A percentile compares a stretch with the other conserved stretches of the same genome.
Conservation (phyloP, 2,329 filamentous ascomycete genomes). For the Arthroderma uncinatum region DNA sequence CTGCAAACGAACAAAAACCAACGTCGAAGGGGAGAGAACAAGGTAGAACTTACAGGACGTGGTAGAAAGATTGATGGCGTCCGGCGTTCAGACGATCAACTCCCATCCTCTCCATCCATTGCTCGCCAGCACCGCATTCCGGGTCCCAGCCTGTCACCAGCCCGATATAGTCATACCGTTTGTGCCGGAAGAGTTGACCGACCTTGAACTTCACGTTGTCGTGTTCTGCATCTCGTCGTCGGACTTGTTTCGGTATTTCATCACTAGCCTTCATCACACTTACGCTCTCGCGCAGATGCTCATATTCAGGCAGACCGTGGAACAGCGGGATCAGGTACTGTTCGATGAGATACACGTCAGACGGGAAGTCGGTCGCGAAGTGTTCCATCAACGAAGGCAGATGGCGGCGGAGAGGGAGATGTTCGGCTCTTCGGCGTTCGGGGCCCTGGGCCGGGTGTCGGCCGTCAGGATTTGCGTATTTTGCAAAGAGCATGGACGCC, state of each 20-base stretch:
- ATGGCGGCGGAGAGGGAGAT: constrained; percentile 48
- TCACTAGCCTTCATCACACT: constrained; percentile 48
- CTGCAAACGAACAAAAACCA: too few relatives aligned
- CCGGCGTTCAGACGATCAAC: constrained; percentile 51
- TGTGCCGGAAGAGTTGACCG: constrained; percentile 76
- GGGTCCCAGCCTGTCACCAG: constrained; percentile 81
- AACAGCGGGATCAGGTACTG: constrained; percentile 56
- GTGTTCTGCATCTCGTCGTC: constrained; percentile 25
- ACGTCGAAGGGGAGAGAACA: constrained; percentile 14
- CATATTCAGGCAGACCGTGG: constrained; percentile 41
- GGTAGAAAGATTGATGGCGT: constrained; percentile 64
- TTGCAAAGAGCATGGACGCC: constrained; percentile 50
- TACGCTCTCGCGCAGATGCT: constrained; percentile 43
- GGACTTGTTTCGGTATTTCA: constrained; percentile 42
- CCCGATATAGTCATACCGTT: constrained; percentile 65
- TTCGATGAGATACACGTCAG: constrained; percentile 61
- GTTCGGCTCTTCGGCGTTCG: constrained; percentile 27
- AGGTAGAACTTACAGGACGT: constrained; percentile 60
- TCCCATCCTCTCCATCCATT: constrained; percentile 53
- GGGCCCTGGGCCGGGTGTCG: not conserved
- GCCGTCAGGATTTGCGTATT: constrained; percentile 19
- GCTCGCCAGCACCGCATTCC: constrained; percentile 47
- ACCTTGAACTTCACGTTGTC: constrained; percentile 54
- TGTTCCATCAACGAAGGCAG: constrained; percentile 55
- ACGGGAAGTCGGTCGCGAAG: constrained; percentile 54